These are phyloP conservation scores for Borovskyia barvae DNA, from an alignment of 208 protist species.

Conservation along the genomic window DNA sequence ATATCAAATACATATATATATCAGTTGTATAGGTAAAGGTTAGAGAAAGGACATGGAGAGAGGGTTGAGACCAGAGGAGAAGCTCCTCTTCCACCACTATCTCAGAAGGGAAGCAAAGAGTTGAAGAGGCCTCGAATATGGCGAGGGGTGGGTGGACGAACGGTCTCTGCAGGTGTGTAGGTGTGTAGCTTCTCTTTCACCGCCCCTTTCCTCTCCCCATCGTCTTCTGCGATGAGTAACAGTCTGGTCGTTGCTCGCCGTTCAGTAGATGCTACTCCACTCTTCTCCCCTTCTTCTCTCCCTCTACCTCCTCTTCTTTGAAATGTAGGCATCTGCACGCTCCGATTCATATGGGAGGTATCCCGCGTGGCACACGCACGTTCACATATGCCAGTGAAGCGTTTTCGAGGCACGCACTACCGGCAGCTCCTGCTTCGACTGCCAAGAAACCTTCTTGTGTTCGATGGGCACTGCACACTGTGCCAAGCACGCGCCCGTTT, in stretches of 20 bases:
- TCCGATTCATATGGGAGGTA: background rate
- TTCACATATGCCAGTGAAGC: conserved; percentile 8
- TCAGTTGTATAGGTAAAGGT: too few species aligned
- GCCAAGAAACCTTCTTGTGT: conserved; percentile 72
- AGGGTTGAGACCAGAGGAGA: too few species aligned
- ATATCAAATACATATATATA: too few species aligned
- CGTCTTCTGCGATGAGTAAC: too few species aligned
- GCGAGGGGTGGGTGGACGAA: too few species aligned
- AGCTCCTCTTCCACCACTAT: too few species aligned
- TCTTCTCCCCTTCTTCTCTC: background rate
- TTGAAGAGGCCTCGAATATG: too few species aligned
- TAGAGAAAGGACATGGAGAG: too few species aligned
- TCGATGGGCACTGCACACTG: conserved; percentile 79
- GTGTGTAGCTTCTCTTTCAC: too few species aligned
- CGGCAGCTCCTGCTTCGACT: conserved; percentile 48
- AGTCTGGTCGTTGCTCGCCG: background rate
- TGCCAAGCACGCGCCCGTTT: conserved; percentile 70
- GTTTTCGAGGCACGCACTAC: conserved; percentile 44
- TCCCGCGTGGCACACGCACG: background rate
- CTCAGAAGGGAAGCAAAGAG: too few species aligned
- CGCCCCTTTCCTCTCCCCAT: too few species aligned
- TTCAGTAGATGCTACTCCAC: background rate
- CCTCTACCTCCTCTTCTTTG: background rate
- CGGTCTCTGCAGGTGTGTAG: too few species aligned
- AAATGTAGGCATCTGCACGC: background rate